Base-by-base conservation (phyloP, 169 alveolate species). In the Amoebophrya sp. region DNA sequence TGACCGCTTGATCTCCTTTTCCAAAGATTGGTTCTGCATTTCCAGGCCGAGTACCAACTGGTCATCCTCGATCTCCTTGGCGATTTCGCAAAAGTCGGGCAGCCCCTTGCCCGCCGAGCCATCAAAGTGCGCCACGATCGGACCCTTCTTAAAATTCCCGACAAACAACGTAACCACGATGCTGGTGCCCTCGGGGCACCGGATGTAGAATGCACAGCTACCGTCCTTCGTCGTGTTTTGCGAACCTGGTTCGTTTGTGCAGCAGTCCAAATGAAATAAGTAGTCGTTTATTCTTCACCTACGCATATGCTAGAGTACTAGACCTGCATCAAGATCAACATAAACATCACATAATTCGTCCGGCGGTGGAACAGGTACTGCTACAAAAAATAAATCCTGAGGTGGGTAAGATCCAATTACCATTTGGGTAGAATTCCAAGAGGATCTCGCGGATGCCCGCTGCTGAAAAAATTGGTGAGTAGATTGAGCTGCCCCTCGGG, bases 101-200 rank as follows among this genome's bases (percentile, higher is more conserved):
- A 89, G 77, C 41, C 91, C 91, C n/a, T 89, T 89, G 35, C 91
- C 91, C 14, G 91, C 91, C 53, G 83, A 41, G 14, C 91, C 91
- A 38, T 89, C 91, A 54, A 89, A 89, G 40, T 89, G 77, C 25
- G 91, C 91, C 53, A 89, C 66, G 38, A 89, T 89, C 77, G 91
- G 91, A n/a, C 91, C 91, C 66, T 89, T 89, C 77, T 40, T 89
- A 40, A n/a, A 89, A 1, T 53, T 33, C 0, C 91, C 91, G 39
- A 89, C 91, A 33, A 89, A 40, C 41, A 89, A 35, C n/a, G 91
- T 89, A 1, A 89, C 91, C 10, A 89, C 91, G 38, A 89, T 89
- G 39, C 38, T 35, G 0, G 91, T 89, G 35, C 91, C 91, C 77
- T 89, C 91, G 0, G 91, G 91, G 40, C 91, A 89, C 40, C 91